These are phyloP conservation scores for Ophiostoma pallidulum DNA, from an alignment of 2,329 filamentous ascomycete genomes.

Conservation along the genomic window DNA sequence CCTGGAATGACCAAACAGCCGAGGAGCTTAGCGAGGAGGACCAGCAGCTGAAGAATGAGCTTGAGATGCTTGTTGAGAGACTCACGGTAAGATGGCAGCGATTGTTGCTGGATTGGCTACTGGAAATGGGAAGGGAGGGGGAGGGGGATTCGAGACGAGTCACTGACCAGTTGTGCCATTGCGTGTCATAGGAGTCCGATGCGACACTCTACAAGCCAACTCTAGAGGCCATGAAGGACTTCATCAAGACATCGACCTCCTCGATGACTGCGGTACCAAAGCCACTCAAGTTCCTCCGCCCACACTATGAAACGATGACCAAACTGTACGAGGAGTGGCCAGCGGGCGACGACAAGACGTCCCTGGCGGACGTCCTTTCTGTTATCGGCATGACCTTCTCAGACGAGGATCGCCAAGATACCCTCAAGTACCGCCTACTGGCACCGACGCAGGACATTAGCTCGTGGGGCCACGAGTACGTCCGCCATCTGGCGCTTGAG, in stretches of 20 bases:
- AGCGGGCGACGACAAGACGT: conserved; percentile 72
- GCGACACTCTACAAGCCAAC: conserved; percentile 81
- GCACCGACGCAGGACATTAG: conserved; percentile 85
- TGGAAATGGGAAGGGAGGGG: too few relatives aligned
- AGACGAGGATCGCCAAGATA: conserved; percentile 91
- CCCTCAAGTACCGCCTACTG: conserved; percentile 87
- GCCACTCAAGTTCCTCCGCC: conserved; percentile 93
- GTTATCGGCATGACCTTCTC: conserved; percentile 99
- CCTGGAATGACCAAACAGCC: conserved; percentile 25
- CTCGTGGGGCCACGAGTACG: conserved; percentile 98
- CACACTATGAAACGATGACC: conserved; percentile 85
- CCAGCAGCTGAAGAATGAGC: conserved; percentile 93
- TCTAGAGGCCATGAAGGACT: conserved; percentile 92
- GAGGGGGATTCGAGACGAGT: too few relatives aligned
- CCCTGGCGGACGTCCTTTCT: conserved; percentile 88
- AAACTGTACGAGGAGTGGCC: conserved; percentile 87
- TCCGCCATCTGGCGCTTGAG: conserved; percentile 87
- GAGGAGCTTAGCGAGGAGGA: conserved; percentile 98
- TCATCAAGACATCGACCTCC: conserved; percentile 97
- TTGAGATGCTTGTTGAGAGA: conserved; percentile 95
- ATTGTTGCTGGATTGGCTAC: too few relatives aligned
- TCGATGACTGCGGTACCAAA: conserved; percentile 99
- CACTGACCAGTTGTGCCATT: too few relatives aligned
- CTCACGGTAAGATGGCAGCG: conserved; percentile 62
- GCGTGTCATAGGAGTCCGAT: conserved; percentile 63